These are phyloP conservation scores for Syncephalastrum sp. DNA, from an alignment of 371 early-diverging fungal genomes.

Conservation along the genomic window DNA sequence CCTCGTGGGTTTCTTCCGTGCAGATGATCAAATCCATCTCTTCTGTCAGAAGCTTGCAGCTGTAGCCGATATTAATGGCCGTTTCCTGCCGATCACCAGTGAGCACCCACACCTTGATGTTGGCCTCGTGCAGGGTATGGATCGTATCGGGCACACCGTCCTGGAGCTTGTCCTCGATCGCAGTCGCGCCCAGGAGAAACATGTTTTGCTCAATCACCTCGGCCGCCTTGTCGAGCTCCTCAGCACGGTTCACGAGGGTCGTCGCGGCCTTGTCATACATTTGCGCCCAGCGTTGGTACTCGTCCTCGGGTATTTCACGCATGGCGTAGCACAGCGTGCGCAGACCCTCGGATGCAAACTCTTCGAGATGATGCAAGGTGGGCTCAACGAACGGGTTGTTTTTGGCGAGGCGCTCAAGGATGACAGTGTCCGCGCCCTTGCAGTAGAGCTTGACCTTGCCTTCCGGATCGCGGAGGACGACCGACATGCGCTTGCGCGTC, in stretches of 20 bases:
- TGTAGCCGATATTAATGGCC: conserved; percentile 91
- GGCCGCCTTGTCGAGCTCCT: conserved; percentile 87
- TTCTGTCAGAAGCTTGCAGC: conserved; percentile 84
- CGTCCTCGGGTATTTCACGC: conserved; percentile 86
- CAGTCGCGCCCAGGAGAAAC: conserved; percentile 93
- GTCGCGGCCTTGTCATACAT: conserved; percentile 89
- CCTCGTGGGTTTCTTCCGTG: conserved; percentile 79
- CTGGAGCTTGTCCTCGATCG: conserved; percentile 99
- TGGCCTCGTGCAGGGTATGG: conserved; percentile 91
- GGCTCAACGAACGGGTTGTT: conserved; percentile 78
- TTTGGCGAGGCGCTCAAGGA: conserved; percentile 85
- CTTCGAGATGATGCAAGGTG: conserved; percentile 77
- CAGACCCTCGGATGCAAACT: conserved; percentile 89
- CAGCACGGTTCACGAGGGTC: conserved; percentile 83
- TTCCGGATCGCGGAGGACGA: conserved; percentile 88
- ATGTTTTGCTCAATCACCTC: conserved; percentile 94
- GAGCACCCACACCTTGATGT: conserved; percentile 96
- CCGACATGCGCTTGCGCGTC: conserved; percentile 97
- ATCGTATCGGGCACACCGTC: conserved; percentile 98
- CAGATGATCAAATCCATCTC: conserved; percentile 84
- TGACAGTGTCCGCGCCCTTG: conserved; percentile 99
- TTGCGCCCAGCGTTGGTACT: conserved; percentile 83
- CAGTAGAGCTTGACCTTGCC: conserved; percentile 90
- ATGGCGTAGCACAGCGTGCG: conserved; percentile 94
- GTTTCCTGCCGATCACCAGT: conserved; percentile 95